A percentile compares a stretch with the other conserved stretches of the same genome.
Evolutionary conservation across 164 flowering plant species (phyloP).

Genomic region (Echeveria elegans): DNA sequence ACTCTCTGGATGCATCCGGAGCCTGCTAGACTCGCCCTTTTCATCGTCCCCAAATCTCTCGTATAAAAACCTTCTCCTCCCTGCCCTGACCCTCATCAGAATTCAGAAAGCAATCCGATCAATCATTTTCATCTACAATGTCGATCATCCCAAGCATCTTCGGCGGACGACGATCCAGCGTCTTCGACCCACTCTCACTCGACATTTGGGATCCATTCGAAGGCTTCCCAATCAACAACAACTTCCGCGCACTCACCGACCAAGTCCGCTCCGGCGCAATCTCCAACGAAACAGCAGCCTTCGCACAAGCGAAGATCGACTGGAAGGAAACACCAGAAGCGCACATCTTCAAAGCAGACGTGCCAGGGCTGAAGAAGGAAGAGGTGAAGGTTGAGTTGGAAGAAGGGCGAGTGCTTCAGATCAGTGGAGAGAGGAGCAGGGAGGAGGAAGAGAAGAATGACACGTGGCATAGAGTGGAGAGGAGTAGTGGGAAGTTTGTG

Average conservation of each 20-base stretch:
- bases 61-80: not conserved
- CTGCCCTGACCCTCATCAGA: not conserved
- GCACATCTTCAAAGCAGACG: conserved; percentile 31
- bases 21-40: not conserved
- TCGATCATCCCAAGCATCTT: conserved; percentile 16
- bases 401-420: conserved; percentile 23
- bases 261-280: conserved; percentile 11
- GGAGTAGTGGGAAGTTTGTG: conserved; percentile 28
- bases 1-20: not conserved
- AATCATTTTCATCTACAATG: conserved; percentile 3
- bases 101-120: not conserved
- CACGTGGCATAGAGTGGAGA: conserved; percentile 31
- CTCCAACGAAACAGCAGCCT: conserved; percentile 12
- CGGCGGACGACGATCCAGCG: conserved; percentile 19
- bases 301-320: conserved; percentile 20
- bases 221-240: conserved; percentile 14
- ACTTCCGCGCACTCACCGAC: conserved; percentile 11
- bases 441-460: conserved; percentile 33
- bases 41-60: not conserved
- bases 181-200: conserved; percentile 24
- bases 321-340: conserved; percentile 35
- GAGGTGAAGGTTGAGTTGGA: conserved; percentile 36
- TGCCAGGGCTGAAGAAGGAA: conserved; percentile 34
- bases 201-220: conserved; percentile 24
- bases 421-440: conserved; percentile 29